Conservation (phyloP, 164 flowering plant species). For the Tetrastigma voinierianum region DNA sequence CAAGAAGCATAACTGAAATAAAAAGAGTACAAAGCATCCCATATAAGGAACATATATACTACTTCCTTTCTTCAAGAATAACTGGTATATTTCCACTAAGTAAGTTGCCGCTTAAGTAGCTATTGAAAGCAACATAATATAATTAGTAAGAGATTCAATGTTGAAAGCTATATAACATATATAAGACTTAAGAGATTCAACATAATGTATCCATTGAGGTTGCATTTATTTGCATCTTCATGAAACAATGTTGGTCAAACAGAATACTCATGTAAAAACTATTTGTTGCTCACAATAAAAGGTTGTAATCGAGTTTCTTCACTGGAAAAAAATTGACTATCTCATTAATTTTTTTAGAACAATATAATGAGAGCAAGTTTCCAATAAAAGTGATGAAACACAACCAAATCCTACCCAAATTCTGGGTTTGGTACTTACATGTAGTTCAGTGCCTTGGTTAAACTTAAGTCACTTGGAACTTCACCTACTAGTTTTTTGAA, state of each 20-base stretch:
- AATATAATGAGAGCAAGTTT: not conserved
- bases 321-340: too few relatives aligned
- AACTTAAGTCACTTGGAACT: conserved; percentile 35
- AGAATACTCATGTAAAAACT: too few relatives aligned
- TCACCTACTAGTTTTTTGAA: conserved; percentile 61
- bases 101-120: conserved; percentile 63
- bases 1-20: not conserved
- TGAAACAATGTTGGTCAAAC: too few relatives aligned
- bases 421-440: conserved; percentile 36
- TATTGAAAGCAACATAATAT: conserved; percentile 19
- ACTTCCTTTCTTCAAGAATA: conserved; percentile 45
- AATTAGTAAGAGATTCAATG: not conserved
- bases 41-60: conserved; percentile 47
- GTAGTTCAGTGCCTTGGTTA: conserved; percentile 24
- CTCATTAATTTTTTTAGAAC: too few relatives aligned
- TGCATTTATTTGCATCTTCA: not conserved
- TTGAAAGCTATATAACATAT: not conserved
- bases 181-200: not conserved
- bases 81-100: conserved; percentile 61
- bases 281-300: too few relatives aligned
- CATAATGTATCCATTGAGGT: not conserved
- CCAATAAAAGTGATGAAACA: too few relatives aligned
- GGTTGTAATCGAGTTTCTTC: too few relatives aligned
- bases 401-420: not conserved
- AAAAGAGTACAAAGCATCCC: not conserved